These are phyloP conservation scores for Teunomyces atbi DNA, from an alignment of 805 yeast genomes.

Conservation along the genomic window DNA sequence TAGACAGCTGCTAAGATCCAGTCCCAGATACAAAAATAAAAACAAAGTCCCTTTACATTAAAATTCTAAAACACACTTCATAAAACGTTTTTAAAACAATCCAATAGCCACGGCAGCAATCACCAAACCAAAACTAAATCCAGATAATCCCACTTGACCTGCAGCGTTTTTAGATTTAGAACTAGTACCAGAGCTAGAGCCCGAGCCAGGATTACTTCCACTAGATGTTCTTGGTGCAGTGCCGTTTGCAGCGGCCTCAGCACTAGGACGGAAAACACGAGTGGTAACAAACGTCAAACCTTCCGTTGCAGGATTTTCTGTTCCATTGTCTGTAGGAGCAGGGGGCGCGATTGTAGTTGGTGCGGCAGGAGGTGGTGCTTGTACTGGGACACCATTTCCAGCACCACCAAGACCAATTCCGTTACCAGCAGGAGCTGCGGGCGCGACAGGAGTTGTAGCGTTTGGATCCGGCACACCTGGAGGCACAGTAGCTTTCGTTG, in stretches of 20 bases:
- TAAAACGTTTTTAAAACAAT: conserved; percentile 3
- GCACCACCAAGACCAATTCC: conserved; percentile 7
- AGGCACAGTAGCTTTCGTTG: conserved; percentile 12
- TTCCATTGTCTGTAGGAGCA: conserved; percentile 16
- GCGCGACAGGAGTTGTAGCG: conserved; percentile 14
- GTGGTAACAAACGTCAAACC: conserved; percentile 31
- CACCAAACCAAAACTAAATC: conserved; percentile 2
- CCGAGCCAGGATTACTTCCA: conserved; percentile 4
- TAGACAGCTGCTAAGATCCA: too few species aligned
- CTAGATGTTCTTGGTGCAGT: conserved; percentile 8
- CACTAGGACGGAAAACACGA: conserved; percentile 24
- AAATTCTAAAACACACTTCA: background rate
- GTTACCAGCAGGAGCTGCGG: conserved; percentile 8
- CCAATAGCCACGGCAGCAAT: conserved; percentile 11
- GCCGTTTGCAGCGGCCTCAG: conserved; percentile 9
- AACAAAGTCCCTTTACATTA: background rate
- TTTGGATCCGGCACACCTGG: conserved; percentile 14
- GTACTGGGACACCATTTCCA: conserved; percentile 3
- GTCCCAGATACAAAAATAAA: too few species aligned
- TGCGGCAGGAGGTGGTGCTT: conserved; percentile 9
- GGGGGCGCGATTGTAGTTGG: conserved; percentile 9
- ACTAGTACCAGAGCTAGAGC: conserved; percentile 4
- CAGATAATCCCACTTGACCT: background rate
- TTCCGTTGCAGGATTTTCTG: conserved; percentile 21
- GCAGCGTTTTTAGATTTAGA: conserved; percentile 2